These are phyloP conservation scores for Chrysosporium queenslandicum DNA, from an alignment of 2,329 filamentous ascomycete species.

Conservation along the genomic window DNA sequence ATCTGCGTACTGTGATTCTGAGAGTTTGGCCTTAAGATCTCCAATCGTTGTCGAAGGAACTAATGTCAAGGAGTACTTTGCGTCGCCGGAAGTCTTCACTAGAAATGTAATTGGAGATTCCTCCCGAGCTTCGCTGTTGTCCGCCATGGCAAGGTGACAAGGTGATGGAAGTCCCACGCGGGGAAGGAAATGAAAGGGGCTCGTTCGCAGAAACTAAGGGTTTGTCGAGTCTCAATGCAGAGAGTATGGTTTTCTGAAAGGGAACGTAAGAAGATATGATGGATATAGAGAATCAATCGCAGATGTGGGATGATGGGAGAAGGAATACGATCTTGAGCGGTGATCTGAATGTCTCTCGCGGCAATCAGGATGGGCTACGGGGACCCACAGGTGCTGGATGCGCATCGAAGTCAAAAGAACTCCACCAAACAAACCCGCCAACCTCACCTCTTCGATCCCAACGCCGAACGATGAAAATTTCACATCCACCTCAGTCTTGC, in stretches of 20 bases:
- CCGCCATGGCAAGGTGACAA: conserved; percentile 28
- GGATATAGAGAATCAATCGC: not conserved
- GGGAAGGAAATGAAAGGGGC: not conserved
- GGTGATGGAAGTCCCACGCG: not conserved
- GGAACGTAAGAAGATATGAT: not conserved
- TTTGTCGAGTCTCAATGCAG: not conserved
- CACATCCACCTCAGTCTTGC: not conserved
- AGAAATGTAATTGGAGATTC: conserved; percentile 85
- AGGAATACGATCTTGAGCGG: not conserved
- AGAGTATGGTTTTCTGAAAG: conserved; percentile 5
- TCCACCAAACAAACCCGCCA: not conserved
- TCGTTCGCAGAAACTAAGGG: not conserved
- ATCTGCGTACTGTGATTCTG: conserved; percentile 70
- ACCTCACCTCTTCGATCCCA: not conserved
- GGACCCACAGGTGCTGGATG: conserved; percentile 1
- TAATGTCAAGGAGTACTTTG: conserved; percentile 73
- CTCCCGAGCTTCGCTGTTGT: conserved; percentile 39
- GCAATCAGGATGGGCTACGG: not conserved
- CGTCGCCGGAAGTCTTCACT: conserved; percentile 91
- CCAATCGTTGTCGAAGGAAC: conserved; percentile 63
- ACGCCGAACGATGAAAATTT: conserved; percentile 3
- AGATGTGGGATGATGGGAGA: not conserved
- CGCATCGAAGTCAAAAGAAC: conserved; percentile 13
- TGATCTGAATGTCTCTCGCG: not conserved
- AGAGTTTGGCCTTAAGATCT: conserved; percentile 83